Base-by-base conservation (phyloP, 352 stramenopile species). In the Globisporangium sylvaticum region DNA sequence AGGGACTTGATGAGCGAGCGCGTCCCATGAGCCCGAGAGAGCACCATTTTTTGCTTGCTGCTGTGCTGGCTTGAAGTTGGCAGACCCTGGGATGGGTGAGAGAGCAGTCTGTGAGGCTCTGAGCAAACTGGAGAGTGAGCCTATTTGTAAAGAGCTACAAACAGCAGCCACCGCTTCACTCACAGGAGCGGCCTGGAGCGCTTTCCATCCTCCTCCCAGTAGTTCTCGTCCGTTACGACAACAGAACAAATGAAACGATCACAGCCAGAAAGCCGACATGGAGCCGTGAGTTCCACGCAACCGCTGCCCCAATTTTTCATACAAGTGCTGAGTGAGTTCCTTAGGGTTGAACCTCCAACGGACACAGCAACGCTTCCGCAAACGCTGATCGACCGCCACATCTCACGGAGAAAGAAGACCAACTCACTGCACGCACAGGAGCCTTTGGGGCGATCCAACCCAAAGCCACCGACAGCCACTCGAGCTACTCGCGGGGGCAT, bases 1-100 rank as follows among this genome's bases (percentile, higher is more conserved):
- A 59, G 53, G 27, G 27, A 59, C 53, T 59, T 59, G 29, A 29
- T 7, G 25, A 59, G 53, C 29, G 53, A 59, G 18, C 53, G 27
- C 53, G 25, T 44, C 27, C 20, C 20, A 25, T 32, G 27, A 10
- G 7, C 29, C 39, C 29, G 53, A 24, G 29, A 29, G 18, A 27
- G 1, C 53, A 59, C 53, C 53, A 59, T 59, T 20, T 6, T n/a
- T n/a, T n/a, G n/a, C n/a, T n/a, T 31, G 14, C 7, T 18, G 18
- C 8, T 37, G 25, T 42, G 34, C 29, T 32, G 29, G 29, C 9
- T 57, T 10, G 52, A 3, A 52, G 18, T 54, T 18, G 39, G 18
- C 39, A 29, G n/a, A 22, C 10, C n/a, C n/a, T 32, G 29, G 29
- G 29, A 32, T 32, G 29, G 29, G 8, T 8, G 8, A 32, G 29